These are phyloP conservation scores for Elongisporangium undulatum DNA, from an alignment of 352 stramenopile genomes.

Conservation along the genomic window DNA sequence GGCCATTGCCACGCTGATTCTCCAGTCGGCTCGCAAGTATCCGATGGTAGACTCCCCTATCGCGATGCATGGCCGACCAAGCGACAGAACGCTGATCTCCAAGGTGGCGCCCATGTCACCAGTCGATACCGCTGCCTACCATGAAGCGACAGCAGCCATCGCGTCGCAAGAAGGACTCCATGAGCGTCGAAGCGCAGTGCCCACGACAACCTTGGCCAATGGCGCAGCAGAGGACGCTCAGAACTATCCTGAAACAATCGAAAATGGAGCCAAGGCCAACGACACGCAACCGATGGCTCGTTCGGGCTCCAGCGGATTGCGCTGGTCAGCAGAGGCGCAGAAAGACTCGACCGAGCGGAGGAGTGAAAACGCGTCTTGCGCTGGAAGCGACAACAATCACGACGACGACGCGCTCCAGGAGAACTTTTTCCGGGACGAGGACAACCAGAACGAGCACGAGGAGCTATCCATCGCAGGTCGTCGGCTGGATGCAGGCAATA, in stretches of 20 bases:
- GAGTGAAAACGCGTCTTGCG: slow-evolving; percentile 10
- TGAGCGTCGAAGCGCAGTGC: slow-evolving; percentile 6
- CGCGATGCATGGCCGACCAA: not conserved
- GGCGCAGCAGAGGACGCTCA: slow-evolving; percentile 1
- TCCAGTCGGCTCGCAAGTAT: slow-evolving; percentile 27
- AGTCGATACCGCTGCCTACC: not conserved
- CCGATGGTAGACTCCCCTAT: slow-evolving; percentile 2
- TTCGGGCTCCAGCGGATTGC: slow-evolving; percentile 13
- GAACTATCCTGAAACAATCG: not conserved
- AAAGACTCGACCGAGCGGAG: slow-evolving; percentile 2
- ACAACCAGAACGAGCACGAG: slow-evolving; percentile 13
- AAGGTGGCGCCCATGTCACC: slow-evolving; percentile 11
- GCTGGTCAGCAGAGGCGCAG: slow-evolving; percentile 6
- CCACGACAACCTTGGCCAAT: slow-evolving; percentile 2
- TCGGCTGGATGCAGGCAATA: slow-evolving; percentile 5
- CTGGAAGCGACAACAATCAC: slow-evolving; percentile 23
- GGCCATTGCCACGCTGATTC: slow-evolving; percentile 39
- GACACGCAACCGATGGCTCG: slow-evolving; percentile 17
- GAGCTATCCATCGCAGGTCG: slow-evolving; percentile 10
- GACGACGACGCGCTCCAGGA: slow-evolving; percentile 18
- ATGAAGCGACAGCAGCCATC: not conserved
- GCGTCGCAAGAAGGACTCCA: slow-evolving; percentile 13
- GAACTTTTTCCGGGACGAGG: slow-evolving; percentile 14
- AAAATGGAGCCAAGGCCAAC: slow-evolving; percentile 1
- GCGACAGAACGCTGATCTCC: not conserved